Evolutionary conservation across 768 basidiomycete species (phyloP), one percentile per base, ranked within the genome.

Genomic region (Coprinopsis cinerea): DNA sequence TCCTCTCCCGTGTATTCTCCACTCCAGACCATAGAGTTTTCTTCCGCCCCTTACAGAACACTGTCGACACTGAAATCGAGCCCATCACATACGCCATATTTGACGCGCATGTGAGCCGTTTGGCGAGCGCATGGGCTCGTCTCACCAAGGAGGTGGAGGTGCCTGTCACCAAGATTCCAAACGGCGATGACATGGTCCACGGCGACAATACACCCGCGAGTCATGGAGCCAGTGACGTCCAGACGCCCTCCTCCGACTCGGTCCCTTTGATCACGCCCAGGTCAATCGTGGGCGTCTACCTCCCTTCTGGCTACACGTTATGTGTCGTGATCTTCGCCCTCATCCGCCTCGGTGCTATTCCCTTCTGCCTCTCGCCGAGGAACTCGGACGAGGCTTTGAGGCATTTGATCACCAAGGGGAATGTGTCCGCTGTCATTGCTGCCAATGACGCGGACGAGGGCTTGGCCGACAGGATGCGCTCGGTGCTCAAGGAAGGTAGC

Each of bases 311-410:
- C 7, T 43, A 43, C 23, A 43, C 41, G 11, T 17, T 43, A 11
- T 43, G 41, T 17, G 41, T 43, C 18, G 41, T 17, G 4, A 43
- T 43, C 18, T 43, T 43, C 23, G 41, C 41, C 18, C 41, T 43
- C 18, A 43, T 43, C 22, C 41, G 41, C 9, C 41, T 43, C 41
- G 41, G 41, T 22, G 41, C 41, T 4, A 23, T 26, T 6, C 22
- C 41, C 18, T 43, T 43, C 41, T 43, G 41, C 23, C 13, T 43
- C 24, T 43, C 41, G 11, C 41, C 41, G 17, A 5, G 41, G 9
- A 43, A 43, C 41, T 43, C 41, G 10, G 41, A 43, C 15, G 41
- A 43, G 23, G 41, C 41, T 7, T 18, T 43, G 9, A 22, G 41
- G 11, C 41, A 43, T 17, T 17, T 43, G 9, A 17, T 43, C 23